A percentile compares a stretch with the other conserved stretches of the same genome.
Conservation (phyloP, 192 early-diverging fungal species). For the Coemansia sp. region DNA sequence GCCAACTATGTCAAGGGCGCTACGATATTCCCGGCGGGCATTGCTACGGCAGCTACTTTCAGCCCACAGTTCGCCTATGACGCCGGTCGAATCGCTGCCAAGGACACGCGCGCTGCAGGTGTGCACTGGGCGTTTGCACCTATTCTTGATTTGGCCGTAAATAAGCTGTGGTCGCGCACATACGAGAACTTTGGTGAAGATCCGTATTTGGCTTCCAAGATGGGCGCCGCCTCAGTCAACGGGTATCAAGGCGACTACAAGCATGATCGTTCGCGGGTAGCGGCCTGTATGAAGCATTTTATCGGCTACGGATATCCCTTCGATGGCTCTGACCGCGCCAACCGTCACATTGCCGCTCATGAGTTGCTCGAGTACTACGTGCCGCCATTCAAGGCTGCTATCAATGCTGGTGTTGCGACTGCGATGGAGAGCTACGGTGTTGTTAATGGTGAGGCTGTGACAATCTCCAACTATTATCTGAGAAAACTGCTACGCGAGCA, state of each 20-base stretch:
- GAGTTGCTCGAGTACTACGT: slow-evolving; percentile 66
- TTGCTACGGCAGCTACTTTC: slow-evolving; percentile 63
- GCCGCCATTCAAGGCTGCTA: slow-evolving; percentile 62
- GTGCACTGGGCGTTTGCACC: slow-evolving; percentile 68
- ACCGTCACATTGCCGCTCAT: slow-evolving; percentile 55
- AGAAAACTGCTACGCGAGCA: slow-evolving; percentile 57
- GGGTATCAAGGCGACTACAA: slow-evolving; percentile 73
- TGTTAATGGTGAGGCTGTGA: slow-evolving; percentile 62
- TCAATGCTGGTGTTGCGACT: slow-evolving; percentile 62
- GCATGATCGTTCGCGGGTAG: slow-evolving; percentile 61
- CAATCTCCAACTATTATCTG: slow-evolving; percentile 60
- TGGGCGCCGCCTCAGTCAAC: slow-evolving; percentile 57
- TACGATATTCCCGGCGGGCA: slow-evolving; percentile 62
- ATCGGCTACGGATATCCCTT: slow-evolving; percentile 65
- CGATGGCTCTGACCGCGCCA: slow-evolving; percentile 41
- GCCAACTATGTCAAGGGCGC: slow-evolving; percentile 67
- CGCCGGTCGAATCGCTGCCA: slow-evolving; percentile 62
- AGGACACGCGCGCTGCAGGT: slow-evolving; percentile 65
- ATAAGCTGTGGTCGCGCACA: slow-evolving; percentile 62
- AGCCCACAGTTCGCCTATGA: slow-evolving; percentile 61
- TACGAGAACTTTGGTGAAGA: slow-evolving; percentile 67
- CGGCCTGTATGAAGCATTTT: slow-evolving; percentile 70
- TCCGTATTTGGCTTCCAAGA: slow-evolving; percentile 57
- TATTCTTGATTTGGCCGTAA: slow-evolving; percentile 59
- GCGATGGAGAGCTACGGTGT: slow-evolving; percentile 68